These are phyloP conservation scores for Bifiguratus adelaidae DNA, from an alignment of 192 early-diverging fungal genomes.

Conservation along the genomic window DNA sequence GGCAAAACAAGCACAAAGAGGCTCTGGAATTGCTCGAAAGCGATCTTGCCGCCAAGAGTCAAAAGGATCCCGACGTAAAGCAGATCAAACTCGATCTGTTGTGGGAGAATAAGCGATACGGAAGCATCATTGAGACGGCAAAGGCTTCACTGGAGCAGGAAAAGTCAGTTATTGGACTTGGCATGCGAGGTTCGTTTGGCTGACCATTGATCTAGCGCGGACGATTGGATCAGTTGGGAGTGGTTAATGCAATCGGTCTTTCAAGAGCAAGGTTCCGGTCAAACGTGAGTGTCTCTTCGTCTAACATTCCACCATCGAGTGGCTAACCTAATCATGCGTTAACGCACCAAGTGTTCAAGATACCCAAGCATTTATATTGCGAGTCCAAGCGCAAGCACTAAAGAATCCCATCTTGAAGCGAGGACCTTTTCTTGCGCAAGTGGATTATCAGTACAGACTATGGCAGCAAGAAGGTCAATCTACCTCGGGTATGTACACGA, in stretches of 20 bases:
- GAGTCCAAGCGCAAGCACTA: conserved; percentile 21
- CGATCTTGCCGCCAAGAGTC: conserved; percentile 47
- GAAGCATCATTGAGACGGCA: conserved; percentile 28
- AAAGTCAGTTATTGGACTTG: conserved; percentile 6
- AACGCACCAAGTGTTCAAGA: too few species aligned
- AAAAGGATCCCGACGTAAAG: conserved; percentile 64
- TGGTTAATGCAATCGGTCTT: conserved; percentile 51
- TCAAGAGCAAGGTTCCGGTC: too few species aligned
- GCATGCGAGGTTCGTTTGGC: neutral
- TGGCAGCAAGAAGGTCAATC: too few species aligned
- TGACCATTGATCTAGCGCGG: conserved; percentile 28
- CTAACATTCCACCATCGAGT: too few species aligned
- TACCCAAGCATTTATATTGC: conserved; percentile 23
- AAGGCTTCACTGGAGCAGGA: conserved; percentile 24
- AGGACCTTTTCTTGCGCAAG: conserved; percentile 61
- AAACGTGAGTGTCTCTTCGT: too few species aligned
- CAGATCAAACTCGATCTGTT: conserved; percentile 44
- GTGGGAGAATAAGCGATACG: conserved; percentile 33
- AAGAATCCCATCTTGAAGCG: conserved; percentile 32
- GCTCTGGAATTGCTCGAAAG: conserved; percentile 55
- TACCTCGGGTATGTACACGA: too few species aligned
- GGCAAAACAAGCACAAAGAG: conserved; percentile 54
- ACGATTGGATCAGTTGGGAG: conserved; percentile 63
- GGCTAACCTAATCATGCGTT: too few species aligned
- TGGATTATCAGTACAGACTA: conserved; percentile 41